A percentile compares a stretch with the other conserved stretches of the same genome.
phyloP scores from a whole-genome alignment of 495 filamentous ascomycete genomes.

The Physcia stellaris region DNA sequence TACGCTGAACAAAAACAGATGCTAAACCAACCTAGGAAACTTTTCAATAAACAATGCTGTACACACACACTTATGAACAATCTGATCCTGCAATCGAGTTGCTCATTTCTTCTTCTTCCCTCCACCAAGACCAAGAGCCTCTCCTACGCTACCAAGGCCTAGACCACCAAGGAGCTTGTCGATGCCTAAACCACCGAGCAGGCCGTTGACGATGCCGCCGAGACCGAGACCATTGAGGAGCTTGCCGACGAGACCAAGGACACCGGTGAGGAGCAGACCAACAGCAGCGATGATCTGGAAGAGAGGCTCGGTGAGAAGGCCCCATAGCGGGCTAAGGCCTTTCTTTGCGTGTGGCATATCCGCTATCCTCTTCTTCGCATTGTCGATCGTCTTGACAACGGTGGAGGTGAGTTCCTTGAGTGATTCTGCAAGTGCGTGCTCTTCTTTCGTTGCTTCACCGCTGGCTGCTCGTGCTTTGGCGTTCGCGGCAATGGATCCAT shows the following conservation, averaged over 20 bases:
- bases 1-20: background rate
- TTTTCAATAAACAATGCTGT: no score
- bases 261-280: slow-evolving; percentile 68
- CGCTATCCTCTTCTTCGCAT: slow-evolving; percentile 70
- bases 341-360: slow-evolving; percentile 93
- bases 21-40: background rate
- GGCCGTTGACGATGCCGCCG: slow-evolving; percentile 61
- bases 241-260: slow-evolving; percentile 68
- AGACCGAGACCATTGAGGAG: slow-evolving; percentile 75
- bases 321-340: slow-evolving; percentile 81
- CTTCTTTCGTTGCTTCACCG: slow-evolving; percentile 75
- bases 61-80: no score
- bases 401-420: slow-evolving; percentile 61
- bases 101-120: slow-evolving; percentile 23
- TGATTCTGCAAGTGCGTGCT: slow-evolving; percentile 69
- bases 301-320: slow-evolving; percentile 64
- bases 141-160: slow-evolving; percentile 49
- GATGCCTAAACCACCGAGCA: slow-evolving; percentile 70
- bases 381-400: slow-evolving; percentile 65
- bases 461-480: slow-evolving; percentile 71
- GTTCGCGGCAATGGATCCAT: slow-evolving; percentile 70
- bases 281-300: slow-evolving; percentile 92
- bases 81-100: background rate
- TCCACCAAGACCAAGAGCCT: slow-evolving; percentile 37
- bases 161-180: slow-evolving; percentile 63